phyloP scores from a whole-genome alignment of 2,329 filamentous ascomycete species.

The Aureobasidium pullulans region DNA sequence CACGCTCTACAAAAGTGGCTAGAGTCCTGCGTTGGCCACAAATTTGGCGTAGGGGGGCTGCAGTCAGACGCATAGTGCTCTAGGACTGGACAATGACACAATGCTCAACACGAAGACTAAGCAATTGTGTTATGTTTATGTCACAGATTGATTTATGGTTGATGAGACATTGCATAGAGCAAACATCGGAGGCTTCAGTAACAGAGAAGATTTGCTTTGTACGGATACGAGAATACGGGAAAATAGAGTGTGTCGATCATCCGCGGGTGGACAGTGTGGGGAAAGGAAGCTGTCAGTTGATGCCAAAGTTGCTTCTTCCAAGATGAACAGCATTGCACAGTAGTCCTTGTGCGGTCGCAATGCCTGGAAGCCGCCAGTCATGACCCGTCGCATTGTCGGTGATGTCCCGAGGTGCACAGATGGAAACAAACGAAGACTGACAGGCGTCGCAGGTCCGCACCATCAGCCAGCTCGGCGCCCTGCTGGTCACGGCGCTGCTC shows the following conservation, averaged over 20 bases:
- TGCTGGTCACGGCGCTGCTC: slow-evolving; percentile 57
- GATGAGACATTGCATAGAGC: background rate
- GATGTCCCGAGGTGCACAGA: background rate
- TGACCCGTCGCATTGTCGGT: slow-evolving; percentile 19
- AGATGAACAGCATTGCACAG: background rate
- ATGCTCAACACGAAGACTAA: no score
- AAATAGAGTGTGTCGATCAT: slow-evolving; percentile 1
- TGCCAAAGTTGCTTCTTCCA: background rate
- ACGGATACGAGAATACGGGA: background rate
- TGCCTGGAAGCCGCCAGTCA: slow-evolving; percentile 2
- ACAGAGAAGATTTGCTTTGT: background rate
- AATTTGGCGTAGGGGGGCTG: background rate
- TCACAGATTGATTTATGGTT: background rate
- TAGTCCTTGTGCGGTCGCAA: background rate
- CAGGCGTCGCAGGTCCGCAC: slow-evolving; percentile 43
- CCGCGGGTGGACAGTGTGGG: background rate
- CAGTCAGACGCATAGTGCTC: background rate
- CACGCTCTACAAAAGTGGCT: slow-evolving; percentile 25
- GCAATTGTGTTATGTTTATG: no score
- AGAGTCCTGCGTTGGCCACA: slow-evolving; percentile 1
- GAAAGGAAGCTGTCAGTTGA: background rate
- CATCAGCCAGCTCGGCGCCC: slow-evolving; percentile 64
- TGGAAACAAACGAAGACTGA: background rate
- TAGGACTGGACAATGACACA: no score
- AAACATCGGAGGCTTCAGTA: background rate